Conservation (phyloP, 352 stramenopile species). For the Globisporangium ultimum region DNA sequence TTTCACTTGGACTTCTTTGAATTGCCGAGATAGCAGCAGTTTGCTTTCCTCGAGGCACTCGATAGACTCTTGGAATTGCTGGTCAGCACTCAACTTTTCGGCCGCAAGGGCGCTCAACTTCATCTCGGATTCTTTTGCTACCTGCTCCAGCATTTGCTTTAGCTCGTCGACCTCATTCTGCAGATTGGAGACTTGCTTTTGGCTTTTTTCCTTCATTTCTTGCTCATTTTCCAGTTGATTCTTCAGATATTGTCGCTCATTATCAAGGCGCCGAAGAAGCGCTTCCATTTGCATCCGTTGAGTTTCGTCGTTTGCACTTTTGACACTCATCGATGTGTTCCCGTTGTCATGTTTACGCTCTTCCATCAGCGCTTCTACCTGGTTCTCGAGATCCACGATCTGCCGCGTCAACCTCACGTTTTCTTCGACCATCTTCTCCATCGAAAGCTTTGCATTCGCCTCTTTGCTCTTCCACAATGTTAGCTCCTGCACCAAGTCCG, state of each 20-base stretch:
- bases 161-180: slow-evolving; percentile 43
- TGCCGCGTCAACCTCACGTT: slow-evolving; percentile 59
- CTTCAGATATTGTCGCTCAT: slow-evolving; percentile 81
- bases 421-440: slow-evolving; percentile 77
- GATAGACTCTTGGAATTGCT: slow-evolving; percentile 31
- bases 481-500: slow-evolving; percentile 72
- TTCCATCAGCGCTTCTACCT: slow-evolving; percentile 58
- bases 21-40: slow-evolving; percentile 37
- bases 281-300: slow-evolving; percentile 79
- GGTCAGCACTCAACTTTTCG: slow-evolving; percentile 32
- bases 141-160: slow-evolving; percentile 31
- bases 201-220: slow-evolving; percentile 40
- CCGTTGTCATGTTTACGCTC: slow-evolving; percentile 35
- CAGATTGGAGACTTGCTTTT: slow-evolving; percentile 35
- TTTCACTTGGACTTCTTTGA: slow-evolving; percentile 62
- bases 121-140: slow-evolving; percentile 31
- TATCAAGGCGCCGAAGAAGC: slow-evolving; percentile 65
- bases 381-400: slow-evolving; percentile 57
- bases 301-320: slow-evolving; percentile 73
- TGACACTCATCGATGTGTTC: slow-evolving; percentile 35
- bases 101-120: slow-evolving; percentile 31
- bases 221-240: slow-evolving; percentile 62
- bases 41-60: slow-evolving; percentile 55
- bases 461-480: slow-evolving; percentile 65
- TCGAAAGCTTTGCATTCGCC: slow-evolving; percentile 51